These are phyloP conservation scores for Paraurostyla sp. DNA, from an alignment of 73 alveolate genomes.

Conservation along the genomic window DNA sequence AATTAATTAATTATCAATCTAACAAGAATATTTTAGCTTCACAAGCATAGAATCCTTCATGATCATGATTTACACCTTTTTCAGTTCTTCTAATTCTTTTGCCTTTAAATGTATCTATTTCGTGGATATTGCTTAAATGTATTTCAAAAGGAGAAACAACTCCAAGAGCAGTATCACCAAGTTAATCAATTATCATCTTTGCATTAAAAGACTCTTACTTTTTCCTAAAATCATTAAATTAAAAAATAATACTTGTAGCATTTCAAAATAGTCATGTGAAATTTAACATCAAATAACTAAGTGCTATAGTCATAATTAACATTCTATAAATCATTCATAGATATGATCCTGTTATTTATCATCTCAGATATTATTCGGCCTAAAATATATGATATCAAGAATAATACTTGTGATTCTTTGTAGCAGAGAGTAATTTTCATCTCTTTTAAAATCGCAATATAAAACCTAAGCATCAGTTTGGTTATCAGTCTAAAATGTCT, in stretches of 20 bases:
- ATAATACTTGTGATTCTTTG: conserved; percentile 13
- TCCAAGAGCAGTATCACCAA: background rate
- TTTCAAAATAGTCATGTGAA: conserved; percentile 30
- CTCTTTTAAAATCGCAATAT: conserved; percentile 1
- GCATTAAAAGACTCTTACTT: conserved; percentile 3
- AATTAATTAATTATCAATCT: too few relatives aligned
- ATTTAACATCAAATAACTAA: conserved; percentile 7
- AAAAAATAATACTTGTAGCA: conserved; percentile 9
- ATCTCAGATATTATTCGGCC: conserved; percentile 5
- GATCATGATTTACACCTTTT: conserved; percentile 29
- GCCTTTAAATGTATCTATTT: background rate
- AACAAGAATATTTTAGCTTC: conserved; percentile 5
- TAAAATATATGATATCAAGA: background rate
- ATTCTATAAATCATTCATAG: background rate
- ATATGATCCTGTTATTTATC: background rate
- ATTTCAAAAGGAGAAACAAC: background rate
- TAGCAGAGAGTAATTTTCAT: conserved; percentile 2
- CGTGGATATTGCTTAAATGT: background rate
- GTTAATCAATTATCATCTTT: background rate
- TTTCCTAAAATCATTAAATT: background rate
- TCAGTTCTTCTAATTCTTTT: conserved; percentile 3
- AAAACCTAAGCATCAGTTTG: conserved; percentile 1
- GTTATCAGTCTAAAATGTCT: background rate
- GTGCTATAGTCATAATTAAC: background rate
- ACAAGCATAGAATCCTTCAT: conserved; percentile 39